These are phyloP conservation scores for Suhomyces coccinellae DNA, from an alignment of 1,139 yeast genomes.

Conservation along the genomic window DNA sequence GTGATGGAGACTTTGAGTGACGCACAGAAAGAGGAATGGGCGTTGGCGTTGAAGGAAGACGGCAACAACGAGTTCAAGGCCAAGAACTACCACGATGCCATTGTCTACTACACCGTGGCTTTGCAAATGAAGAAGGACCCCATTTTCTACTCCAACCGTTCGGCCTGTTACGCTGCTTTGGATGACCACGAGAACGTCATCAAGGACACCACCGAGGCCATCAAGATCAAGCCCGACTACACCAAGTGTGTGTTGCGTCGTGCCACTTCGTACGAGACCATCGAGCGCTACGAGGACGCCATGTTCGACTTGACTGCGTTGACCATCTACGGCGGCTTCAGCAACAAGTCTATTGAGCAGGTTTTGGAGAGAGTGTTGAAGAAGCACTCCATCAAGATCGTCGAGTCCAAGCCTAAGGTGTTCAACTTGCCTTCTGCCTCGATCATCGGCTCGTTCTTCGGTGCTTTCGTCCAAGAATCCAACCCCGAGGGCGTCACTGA, in stretches of 20 bases:
- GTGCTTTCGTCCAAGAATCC: constrained; percentile 57
- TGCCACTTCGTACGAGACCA: constrained; percentile 82
- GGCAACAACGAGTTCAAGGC: constrained; percentile 81
- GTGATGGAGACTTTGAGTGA: constrained; percentile 47
- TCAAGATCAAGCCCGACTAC: constrained; percentile 84
- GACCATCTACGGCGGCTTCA: constrained; percentile 74
- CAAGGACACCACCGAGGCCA: constrained; percentile 83
- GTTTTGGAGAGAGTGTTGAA: constrained; percentile 86
- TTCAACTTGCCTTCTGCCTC: constrained; percentile 79
- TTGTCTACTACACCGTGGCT: constrained; percentile 76
- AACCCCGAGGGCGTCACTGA: constrained; percentile 53
- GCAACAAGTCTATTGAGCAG: constrained; percentile 74
- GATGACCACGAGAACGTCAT: constrained; percentile 79
- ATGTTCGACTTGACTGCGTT: constrained; percentile 89
- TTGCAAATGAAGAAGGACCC: constrained; percentile 76
- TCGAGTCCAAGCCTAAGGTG: constrained; percentile 54
- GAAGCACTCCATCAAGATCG: constrained; percentile 68
- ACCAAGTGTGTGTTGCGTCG: constrained; percentile 72
- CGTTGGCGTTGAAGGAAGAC: constrained; percentile 79
- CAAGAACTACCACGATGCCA: constrained; percentile 70
- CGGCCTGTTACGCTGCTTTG: constrained; percentile 90
- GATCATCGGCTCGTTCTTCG: constrained; percentile 81
- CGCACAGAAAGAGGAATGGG: constrained; percentile 65
- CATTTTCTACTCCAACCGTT: constrained; percentile 87
- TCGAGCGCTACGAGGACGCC: constrained; percentile 79